These are phyloP conservation scores for Serendipita vermifera DNA, from an alignment of 768 basidiomycete genomes.

Conservation along the genomic window DNA sequence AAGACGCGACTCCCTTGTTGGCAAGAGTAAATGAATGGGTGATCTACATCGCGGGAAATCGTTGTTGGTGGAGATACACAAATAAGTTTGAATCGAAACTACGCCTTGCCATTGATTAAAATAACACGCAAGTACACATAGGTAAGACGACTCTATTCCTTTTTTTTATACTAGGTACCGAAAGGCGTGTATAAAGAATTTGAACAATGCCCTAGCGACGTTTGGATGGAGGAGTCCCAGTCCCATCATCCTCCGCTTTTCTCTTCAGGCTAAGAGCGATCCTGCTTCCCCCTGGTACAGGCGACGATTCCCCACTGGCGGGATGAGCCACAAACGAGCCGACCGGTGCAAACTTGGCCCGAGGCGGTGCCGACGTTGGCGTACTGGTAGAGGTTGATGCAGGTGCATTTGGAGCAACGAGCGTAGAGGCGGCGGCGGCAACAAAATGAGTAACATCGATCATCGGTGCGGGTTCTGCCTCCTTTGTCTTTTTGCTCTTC, in stretches of 20 bases:
- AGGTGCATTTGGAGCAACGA: constrained; percentile 33
- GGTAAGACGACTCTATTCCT: too few relatives aligned
- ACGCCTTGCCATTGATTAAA: too few relatives aligned
- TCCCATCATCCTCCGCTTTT: constrained; percentile 61
- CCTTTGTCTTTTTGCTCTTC: constrained; percentile 66
- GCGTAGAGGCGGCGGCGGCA: constrained; percentile 36
- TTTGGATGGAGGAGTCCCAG: constrained; percentile 56
- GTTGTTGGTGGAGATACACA: too few relatives aligned
- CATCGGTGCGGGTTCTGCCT: constrained; percentile 29
- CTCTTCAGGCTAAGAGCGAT: constrained; percentile 55
- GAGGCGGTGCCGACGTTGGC: constrained; percentile 25
- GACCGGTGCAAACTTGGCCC: constrained; percentile 53
- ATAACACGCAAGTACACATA: too few relatives aligned
- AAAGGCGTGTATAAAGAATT: too few relatives aligned
- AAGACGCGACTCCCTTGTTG: too few relatives aligned
- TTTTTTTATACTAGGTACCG: too few relatives aligned
- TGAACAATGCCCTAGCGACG: too few relatives aligned
- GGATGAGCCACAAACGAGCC: constrained; percentile 23
- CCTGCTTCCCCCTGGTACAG: not conserved
- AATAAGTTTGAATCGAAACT: too few relatives aligned
- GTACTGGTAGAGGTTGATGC: too few relatives aligned
- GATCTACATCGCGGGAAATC: too few relatives aligned
- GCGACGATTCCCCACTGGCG: not conserved
- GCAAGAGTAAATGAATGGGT: too few relatives aligned
- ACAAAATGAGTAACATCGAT: constrained; percentile 52